Evolutionary conservation across 371 early-diverging fungal species (phyloP), one percentile per base, ranked within the genome.

Genomic region (Circinella umbellata): DNA sequence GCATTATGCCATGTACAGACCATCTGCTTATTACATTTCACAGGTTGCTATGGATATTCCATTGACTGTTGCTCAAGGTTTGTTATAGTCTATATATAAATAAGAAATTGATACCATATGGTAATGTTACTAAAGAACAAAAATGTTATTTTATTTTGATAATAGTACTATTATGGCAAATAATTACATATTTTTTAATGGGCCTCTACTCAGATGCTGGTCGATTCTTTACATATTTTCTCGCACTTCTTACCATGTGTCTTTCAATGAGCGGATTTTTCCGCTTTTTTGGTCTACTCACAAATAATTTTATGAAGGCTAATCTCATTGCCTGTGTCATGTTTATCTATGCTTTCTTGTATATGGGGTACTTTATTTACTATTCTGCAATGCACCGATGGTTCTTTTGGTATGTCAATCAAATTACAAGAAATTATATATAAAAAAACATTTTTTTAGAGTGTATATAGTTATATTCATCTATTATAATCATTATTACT

Each of bases 1-100:
- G 68, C 84, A 81, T 13, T 86, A 80, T 70, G 91, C 89, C 6
- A 70, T 92, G 62, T 91, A 90, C 69, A 83, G 87, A 20, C 89
- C 92, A 1, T 81, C 87, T 0, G 88, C 89, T 0, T 83, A 82
- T 65, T 89, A 87, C 39, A 61, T 91, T 48, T 86, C 90, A 17
- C 87, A 89, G 73, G 81, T 86, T 6, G 63, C 80, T 57, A 65
- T 80, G 74, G 82, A 79, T 66, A 49, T 83, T 11, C 84, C 73
- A 0, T 77, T 71, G 8, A 78, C 74, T 7, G 36, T 77, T 80
- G 62, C 54, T 71, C 18, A 76, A 78, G 53, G 85, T 87, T 10
- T 20, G 15, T 48, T 62, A 51, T 47, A 47, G 9, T 47, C 15
- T 4, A 46, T 27, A 49, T 18, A 14, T 27, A 36, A 49, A 49